Percentiles rank a stretch among this genome's conserved stretches.
These are phyloP conservation scores for Solanum aculeatissimum DNA, from an alignment of 305 asterid species.

Conservation along the genomic window DNA sequence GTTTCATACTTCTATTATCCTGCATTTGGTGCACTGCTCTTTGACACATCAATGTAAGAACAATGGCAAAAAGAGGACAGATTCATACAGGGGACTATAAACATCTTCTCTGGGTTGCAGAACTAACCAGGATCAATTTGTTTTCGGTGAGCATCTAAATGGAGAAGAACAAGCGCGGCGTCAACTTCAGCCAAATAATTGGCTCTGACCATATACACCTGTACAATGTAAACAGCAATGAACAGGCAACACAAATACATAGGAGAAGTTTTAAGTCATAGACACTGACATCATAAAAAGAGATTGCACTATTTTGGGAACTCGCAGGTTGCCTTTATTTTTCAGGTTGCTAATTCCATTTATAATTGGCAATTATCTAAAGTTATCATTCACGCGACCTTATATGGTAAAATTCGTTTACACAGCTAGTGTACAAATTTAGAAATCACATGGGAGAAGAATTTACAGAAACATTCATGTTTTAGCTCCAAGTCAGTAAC, in stretches of 20 bases:
- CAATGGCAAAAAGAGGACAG: not conserved
- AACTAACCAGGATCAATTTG: not conserved
- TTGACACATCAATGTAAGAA: not conserved
- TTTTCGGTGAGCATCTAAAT: conserved; percentile 11
- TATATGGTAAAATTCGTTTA: not conserved
- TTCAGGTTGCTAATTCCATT: not conserved
- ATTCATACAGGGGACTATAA: not conserved
- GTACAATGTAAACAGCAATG: not conserved
- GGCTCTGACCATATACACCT: conserved; percentile 36
- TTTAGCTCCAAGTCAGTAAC: not conserved
- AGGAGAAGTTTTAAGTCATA: not conserved
- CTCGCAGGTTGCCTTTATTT: not conserved
- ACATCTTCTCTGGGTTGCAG: not conserved
- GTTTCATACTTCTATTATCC: not conserved
- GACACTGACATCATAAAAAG: not conserved
- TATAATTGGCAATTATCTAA: not conserved
- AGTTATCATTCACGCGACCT: not conserved
- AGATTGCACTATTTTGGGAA: not conserved
- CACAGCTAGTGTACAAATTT: not conserved
- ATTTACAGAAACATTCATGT: not conserved
- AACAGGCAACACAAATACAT: not conserved
- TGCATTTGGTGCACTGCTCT: conserved; percentile 2
- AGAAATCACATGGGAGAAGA: not conserved
- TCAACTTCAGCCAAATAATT: conserved; percentile 29
- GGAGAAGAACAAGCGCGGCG: conserved; percentile 38